phyloP scores from a whole-genome alignment of 2,329 filamentous ascomycete species.

The Xylariaceae sp. region DNA sequence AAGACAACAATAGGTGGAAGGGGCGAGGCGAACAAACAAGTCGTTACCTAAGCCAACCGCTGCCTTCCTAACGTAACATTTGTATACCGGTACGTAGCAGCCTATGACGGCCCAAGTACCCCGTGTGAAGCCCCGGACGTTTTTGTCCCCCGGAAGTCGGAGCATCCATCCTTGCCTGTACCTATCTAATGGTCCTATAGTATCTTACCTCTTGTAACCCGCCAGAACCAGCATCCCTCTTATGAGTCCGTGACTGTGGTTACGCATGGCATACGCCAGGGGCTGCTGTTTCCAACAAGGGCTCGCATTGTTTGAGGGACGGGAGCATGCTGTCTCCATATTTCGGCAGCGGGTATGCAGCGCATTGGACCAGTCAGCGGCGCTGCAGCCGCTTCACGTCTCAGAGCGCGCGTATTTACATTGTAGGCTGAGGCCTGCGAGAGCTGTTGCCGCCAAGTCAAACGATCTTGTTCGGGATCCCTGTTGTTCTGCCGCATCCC shows the following conservation, averaged over 20 bases:
- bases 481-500: too few species aligned
- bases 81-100: too few species aligned
- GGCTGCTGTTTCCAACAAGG: not conserved
- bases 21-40: too few species aligned
- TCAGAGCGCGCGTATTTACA: slow-evolving; percentile 14
- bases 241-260: not conserved
- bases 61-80: too few species aligned
- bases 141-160: too few species aligned
- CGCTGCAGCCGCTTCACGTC: slow-evolving; percentile 13
- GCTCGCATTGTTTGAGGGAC: slow-evolving; percentile 2
- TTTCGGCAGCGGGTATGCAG: not conserved
- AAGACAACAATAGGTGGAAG: not conserved
- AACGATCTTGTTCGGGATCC: slow-evolving; percentile 23
- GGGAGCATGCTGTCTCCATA: slow-evolving; percentile 6
- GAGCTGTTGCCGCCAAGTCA: slow-evolving; percentile 28
- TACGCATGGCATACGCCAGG: not conserved
- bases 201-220: not conserved
- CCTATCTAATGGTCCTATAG: too few species aligned
- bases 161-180: too few species aligned
- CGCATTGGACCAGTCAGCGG: slow-evolving; percentile 1
- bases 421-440: slow-evolving; percentile 13
- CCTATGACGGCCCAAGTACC: too few species aligned
- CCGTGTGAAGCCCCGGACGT: too few species aligned
- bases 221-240: too few species aligned
- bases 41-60: too few species aligned